A percentile compares a stretch with the other conserved stretches of the same genome.
phyloP scores from a whole-genome alignment of 768 basidiomycete species.

The Suillus discolor region DNA sequence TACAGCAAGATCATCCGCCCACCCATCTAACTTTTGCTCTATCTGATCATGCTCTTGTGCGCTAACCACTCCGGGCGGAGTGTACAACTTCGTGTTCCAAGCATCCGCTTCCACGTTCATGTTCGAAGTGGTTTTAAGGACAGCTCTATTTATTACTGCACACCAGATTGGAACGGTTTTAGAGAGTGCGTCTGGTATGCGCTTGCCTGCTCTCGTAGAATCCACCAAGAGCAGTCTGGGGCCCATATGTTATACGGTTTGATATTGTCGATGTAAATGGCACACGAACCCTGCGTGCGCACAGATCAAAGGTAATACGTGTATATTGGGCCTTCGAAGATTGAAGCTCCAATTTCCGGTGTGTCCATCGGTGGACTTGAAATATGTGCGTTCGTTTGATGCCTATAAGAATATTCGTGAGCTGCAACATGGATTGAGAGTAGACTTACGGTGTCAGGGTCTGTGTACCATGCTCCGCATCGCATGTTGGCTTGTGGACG shows the following conservation, averaged over 20 bases:
- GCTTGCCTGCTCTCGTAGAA: constrained; percentile 91
- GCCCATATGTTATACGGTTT: constrained; percentile 2
- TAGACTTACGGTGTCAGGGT: constrained; percentile 60
- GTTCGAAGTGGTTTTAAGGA: constrained; percentile 25
- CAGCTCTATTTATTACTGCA: constrained; percentile 76
- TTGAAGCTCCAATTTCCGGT: constrained; percentile 85
- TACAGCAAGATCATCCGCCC: constrained; percentile 73
- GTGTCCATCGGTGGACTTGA: constrained; percentile 93
- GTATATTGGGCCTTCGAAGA: constrained; percentile 81
- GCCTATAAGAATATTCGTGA: constrained; percentile 19
- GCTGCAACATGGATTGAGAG: background rate
- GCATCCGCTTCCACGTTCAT: constrained; percentile 8
- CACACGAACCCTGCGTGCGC: constrained; percentile 56
- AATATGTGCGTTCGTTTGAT: constrained; percentile 57
- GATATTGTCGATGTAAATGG: background rate
- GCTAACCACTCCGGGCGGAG: constrained; percentile 69
- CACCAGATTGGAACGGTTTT: constrained; percentile 98
- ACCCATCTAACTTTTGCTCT: constrained; percentile 58
- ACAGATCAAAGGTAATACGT: constrained; percentile 62
- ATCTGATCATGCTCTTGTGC: constrained; percentile 83
- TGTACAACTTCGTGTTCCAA: constrained; percentile 69
- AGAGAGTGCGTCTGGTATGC: constrained; percentile 90
- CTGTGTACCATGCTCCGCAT: constrained; percentile 93
- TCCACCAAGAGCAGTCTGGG: constrained; percentile 83
- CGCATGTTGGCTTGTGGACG: constrained; percentile 77